Evolutionary conservation across 1,139 yeast genomes (phyloP).

Genomic region (Wickerhamiella pararugosa): DNA sequence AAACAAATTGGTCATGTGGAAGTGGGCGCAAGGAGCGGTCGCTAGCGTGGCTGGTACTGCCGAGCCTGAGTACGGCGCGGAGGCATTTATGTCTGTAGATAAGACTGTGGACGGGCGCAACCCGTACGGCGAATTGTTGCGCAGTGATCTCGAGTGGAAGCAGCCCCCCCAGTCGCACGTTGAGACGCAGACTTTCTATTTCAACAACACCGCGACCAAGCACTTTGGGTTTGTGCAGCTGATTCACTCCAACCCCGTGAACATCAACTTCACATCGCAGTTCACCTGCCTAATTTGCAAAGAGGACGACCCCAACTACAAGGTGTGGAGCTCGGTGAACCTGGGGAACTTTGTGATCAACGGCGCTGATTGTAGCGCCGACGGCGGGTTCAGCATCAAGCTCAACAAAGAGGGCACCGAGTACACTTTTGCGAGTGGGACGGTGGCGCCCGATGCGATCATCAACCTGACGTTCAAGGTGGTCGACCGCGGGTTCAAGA

Average conservation of each 20-base stretch:
- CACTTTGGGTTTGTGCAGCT: slow-evolving; percentile 82
- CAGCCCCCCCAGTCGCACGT: slow-evolving; percentile 74
- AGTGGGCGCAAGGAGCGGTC: slow-evolving; percentile 32
- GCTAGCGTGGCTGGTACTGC: slow-evolving; percentile 94
- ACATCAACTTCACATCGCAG: slow-evolving; percentile 84
- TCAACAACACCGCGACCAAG: slow-evolving; percentile 46
- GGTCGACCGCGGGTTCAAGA: slow-evolving; percentile 69
- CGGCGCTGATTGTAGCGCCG: slow-evolving; percentile 56
- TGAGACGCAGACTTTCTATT: slow-evolving; percentile 88
- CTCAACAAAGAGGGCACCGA: slow-evolving; percentile 39
- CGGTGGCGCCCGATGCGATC: slow-evolving; percentile 45
- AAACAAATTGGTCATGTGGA: slow-evolving; percentile 12
- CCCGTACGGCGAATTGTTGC: slow-evolving; percentile 40
- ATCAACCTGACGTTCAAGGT: slow-evolving; percentile 54
- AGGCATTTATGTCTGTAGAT: slow-evolving; percentile 75
- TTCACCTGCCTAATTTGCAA: slow-evolving; percentile 75
- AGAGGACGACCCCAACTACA: slow-evolving; percentile 33
- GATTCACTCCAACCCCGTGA: slow-evolving; percentile 83
- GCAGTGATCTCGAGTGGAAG: slow-evolving; percentile 59
- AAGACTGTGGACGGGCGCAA: slow-evolving; percentile 38
- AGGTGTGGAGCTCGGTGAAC: slow-evolving; percentile 80
- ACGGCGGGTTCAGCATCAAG: slow-evolving; percentile 37
- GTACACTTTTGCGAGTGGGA: slow-evolving; percentile 50
- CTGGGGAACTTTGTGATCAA: slow-evolving; percentile 38
- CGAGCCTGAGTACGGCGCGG: slow-evolving; percentile 91